Evolutionary conservation across 2,329 filamentous ascomycete genomes (phyloP).

Genomic region (Xylariaceae sp.): DNA sequence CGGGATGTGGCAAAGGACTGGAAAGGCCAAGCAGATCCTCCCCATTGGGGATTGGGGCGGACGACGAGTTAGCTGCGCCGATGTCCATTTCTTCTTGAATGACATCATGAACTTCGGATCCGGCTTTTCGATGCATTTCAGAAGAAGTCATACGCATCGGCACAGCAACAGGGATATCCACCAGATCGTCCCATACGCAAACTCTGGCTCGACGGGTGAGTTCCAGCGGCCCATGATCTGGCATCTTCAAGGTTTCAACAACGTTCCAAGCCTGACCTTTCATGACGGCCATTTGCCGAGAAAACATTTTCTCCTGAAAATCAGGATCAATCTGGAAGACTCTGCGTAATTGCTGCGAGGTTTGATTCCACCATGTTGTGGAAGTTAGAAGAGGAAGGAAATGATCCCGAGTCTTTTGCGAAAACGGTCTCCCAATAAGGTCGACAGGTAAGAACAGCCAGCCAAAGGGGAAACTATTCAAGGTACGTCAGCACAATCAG

Average conservation of each 20-base stretch:
- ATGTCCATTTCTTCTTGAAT: slow-evolving; percentile 92
- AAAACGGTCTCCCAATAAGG: slow-evolving; percentile 92
- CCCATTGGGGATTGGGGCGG: slow-evolving; percentile 34
- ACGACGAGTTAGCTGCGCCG: slow-evolving; percentile 58
- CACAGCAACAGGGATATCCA: slow-evolving; percentile 91
- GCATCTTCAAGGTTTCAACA: slow-evolving; percentile 89
- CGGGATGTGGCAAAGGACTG: slow-evolving; percentile 64
- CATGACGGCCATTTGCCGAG: slow-evolving; percentile 97
- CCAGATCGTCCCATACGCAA: slow-evolving; percentile 96
- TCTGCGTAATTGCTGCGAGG: slow-evolving; percentile 74
- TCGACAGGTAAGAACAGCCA: slow-evolving; percentile 98
- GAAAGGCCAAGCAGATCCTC: slow-evolving; percentile 66
- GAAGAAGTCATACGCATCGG: slow-evolving; percentile 78
- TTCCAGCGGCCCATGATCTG: slow-evolving; percentile 88
- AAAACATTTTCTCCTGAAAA: slow-evolving; percentile 98
- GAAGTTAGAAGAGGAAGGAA: slow-evolving; percentile 95
- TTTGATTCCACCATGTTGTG: slow-evolving; percentile 95
- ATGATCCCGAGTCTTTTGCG: slow-evolving; percentile 85
- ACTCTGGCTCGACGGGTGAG: slow-evolving; percentile 85
- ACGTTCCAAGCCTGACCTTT: slow-evolving; percentile 99
- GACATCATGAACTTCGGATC: slow-evolving; percentile 39
- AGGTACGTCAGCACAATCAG: slow-evolving; percentile 17
- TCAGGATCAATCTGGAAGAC: slow-evolving; percentile 91
- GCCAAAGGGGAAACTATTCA: slow-evolving; percentile 87
- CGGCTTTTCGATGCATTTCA: slow-evolving; percentile 69